These are phyloP conservation scores for Ascochyta viciae-villosae DNA, from an alignment of 2,329 filamentous ascomycete genomes.

Conservation along the genomic window DNA sequence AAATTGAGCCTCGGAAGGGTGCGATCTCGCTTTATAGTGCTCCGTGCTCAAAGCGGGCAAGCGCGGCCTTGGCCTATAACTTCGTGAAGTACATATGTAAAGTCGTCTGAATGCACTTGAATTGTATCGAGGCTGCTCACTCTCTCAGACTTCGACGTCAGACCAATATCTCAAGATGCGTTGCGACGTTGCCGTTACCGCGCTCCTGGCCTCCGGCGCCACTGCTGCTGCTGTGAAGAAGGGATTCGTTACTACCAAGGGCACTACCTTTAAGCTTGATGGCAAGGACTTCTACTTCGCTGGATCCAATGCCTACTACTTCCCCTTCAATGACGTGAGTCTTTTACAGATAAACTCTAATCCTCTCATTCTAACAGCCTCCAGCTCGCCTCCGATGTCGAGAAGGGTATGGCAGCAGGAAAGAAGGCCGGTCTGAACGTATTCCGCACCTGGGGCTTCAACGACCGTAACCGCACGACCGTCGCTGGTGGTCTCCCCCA, in stretches of 20 bases:
- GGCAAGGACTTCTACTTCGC: constrained; percentile 65
- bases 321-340: constrained; percentile 61
- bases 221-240: constrained; percentile 26
- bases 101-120: neutral
- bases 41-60: constrained; percentile 13
- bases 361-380: neutral
- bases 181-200: constrained; percentile 22
- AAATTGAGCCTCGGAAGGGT: constrained; percentile 9
- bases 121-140: constrained; percentile 3
- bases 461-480: constrained; percentile 62
- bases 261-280: constrained; percentile 60
- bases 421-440: constrained; percentile 60
- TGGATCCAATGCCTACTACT: constrained; percentile 65
- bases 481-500: constrained; percentile 55
- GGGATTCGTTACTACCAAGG: constrained; percentile 60
- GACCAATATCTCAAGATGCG: constrained; percentile 17
- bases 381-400: constrained; percentile 58
- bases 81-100: constrained; percentile 14
- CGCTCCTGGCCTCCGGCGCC: constrained; percentile 25
- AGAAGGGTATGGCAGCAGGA: constrained; percentile 55
- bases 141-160: neutral
- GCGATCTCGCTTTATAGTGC: constrained; percentile 7
- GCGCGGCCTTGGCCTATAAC: constrained; percentile 12
- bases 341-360: neutral
- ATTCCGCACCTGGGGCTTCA: constrained; percentile 65